phyloP scores from a whole-genome alignment of 73 alveolate species.

The Tetrahymena malaccensis region DNA sequence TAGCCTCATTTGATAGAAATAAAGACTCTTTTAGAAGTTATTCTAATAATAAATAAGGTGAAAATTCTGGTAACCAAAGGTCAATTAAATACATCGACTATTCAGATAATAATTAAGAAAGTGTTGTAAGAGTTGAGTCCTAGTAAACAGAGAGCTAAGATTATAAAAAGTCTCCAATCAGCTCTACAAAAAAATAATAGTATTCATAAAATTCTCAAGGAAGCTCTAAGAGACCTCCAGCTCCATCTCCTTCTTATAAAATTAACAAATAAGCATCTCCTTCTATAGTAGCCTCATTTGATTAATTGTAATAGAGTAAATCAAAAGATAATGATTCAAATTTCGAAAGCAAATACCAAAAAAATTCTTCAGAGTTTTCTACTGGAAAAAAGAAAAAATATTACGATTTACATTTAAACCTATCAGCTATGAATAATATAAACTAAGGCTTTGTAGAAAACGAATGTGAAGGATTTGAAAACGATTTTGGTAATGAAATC shows the following conservation, averaged over 20 bases:
- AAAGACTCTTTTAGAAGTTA: neutral
- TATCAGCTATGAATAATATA: neutral
- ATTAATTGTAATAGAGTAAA: neutral
- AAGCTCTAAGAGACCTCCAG: neutral
- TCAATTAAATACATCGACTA: neutral
- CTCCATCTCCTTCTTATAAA: neutral
- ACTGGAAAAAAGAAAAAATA: neutral
- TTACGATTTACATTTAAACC: neutral
- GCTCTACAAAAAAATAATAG: neutral
- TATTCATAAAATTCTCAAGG: neutral
- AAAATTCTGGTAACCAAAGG: neutral
- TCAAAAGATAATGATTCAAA: neutral
- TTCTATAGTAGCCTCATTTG: neutral
- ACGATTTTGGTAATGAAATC: neutral
- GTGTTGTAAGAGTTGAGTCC: neutral
- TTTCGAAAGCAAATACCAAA: neutral
- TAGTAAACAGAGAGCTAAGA: neutral
- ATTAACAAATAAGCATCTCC: neutral
- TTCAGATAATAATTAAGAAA: neutral
- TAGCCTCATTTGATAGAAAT: neutral
- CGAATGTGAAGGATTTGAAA: neutral
- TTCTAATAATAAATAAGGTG: neutral
- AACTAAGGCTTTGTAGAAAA: neutral
- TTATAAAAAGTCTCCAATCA: neutral
- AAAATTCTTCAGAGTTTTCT: neutral